phyloP scores from a whole-genome alignment of 2,329 filamentous ascomycete genomes.

The Blastomyces silverae region DNA sequence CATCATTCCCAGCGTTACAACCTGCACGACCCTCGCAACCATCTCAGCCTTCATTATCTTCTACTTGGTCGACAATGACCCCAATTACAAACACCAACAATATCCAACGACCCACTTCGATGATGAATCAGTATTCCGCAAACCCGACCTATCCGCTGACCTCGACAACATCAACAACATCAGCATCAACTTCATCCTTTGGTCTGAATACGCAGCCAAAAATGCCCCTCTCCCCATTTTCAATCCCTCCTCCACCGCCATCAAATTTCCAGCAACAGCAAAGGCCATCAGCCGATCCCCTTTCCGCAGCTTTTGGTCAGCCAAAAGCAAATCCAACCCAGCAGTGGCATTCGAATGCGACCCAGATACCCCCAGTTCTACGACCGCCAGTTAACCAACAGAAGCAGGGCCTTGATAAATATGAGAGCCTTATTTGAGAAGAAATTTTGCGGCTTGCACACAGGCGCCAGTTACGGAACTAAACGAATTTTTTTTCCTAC shows the following conservation, averaged over 20 bases:
- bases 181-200: slow-evolving; percentile 20
- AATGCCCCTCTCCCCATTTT: slow-evolving; percentile 25
- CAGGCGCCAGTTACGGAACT: background rate
- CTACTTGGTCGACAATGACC: slow-evolving; percentile 14
- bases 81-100: background rate
- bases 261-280: slow-evolving; percentile 21
- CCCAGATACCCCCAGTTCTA: slow-evolving; percentile 18
- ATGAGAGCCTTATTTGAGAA: slow-evolving; percentile 49
- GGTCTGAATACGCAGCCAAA: slow-evolving; percentile 16
- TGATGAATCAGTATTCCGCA: slow-evolving; percentile 10
- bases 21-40: background rate
- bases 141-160: slow-evolving; percentile 20
- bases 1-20: slow-evolving; percentile 14
- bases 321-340: slow-evolving; percentile 16
- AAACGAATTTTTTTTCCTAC: background rate
- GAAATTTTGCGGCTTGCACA: background rate
- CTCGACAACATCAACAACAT: slow-evolving; percentile 18
- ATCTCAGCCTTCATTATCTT: slow-evolving; percentile 13
- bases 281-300: slow-evolving; percentile 16
- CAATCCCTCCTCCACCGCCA: slow-evolving; percentile 38
- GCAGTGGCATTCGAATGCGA: slow-evolving; percentile 20
- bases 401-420: slow-evolving; percentile 48
- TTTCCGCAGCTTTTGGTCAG: slow-evolving; percentile 23
- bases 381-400: slow-evolving; percentile 21
- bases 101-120: background rate